Evolutionary conservation across 345 rosid genomes (phyloP).

Genomic region (Linum tenue): DNA sequence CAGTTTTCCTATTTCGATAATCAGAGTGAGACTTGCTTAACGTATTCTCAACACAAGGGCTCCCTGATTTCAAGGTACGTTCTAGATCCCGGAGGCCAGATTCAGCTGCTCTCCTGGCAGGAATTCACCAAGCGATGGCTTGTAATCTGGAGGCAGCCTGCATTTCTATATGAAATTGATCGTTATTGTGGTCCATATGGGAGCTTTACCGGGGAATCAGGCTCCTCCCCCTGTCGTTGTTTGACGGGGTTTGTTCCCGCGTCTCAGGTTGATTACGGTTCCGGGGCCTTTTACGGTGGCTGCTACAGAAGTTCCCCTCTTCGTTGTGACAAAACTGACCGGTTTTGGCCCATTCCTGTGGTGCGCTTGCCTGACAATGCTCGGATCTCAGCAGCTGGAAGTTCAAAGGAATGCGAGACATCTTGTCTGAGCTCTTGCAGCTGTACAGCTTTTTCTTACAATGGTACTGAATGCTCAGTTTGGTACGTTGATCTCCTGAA

Average conservation of each 20-base stretch:
- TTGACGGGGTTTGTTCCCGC: slow-evolving; percentile 35
- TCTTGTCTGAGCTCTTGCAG: not conserved
- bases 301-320: slow-evolving; percentile 39
- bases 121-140: slow-evolving; percentile 31
- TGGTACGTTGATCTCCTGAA: not conserved
- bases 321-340: slow-evolving; percentile 32
- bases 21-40: slow-evolving; percentile 48
- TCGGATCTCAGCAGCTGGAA: not conserved
- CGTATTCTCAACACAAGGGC: slow-evolving; percentile 27
- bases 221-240: slow-evolving; percentile 39
- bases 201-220: slow-evolving; percentile 31
- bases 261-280: slow-evolving; percentile 34
- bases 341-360: slow-evolving; percentile 16
- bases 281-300: slow-evolving; percentile 48
- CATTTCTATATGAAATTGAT: slow-evolving; percentile 55
- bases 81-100: slow-evolving; percentile 56
- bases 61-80: slow-evolving; percentile 29
- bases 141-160: slow-evolving; percentile 58
- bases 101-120: slow-evolving; percentile 40
- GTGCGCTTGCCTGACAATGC: not conserved
- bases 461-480: not conserved
- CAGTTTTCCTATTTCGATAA: slow-evolving; percentile 38
- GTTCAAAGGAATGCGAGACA: not conserved
- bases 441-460: not conserved
- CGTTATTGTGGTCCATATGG: slow-evolving; percentile 64